Percentiles rank a stretch among this genome's conserved stretches.
These are phyloP conservation scores for Elymus sibiricus DNA, from an alignment of 176 grass and related monocot genomes.

Conservation along the genomic window DNA sequence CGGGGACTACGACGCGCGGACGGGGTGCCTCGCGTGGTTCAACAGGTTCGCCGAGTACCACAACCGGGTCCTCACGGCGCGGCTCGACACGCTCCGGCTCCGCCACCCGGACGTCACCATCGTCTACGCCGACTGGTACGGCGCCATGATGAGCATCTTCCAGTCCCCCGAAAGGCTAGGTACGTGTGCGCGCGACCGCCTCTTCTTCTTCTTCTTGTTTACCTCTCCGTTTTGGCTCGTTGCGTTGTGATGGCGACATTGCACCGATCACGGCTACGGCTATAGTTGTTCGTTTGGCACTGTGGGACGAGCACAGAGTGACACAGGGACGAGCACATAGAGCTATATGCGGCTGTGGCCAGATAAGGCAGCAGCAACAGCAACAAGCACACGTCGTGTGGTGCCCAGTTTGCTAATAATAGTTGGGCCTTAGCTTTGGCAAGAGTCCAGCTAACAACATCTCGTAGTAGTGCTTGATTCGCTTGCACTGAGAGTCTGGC, in stretches of 20 bases:
- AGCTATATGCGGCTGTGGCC: background rate
- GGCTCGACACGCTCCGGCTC: constrained; percentile 35
- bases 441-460: too few relatives aligned
- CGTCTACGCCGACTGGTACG: constrained; percentile 84
- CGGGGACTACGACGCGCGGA: constrained; percentile 41
- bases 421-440: too few relatives aligned
- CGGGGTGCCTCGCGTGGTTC: constrained; percentile 62
- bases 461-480: too few relatives aligned
- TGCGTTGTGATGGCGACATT: constrained; percentile 4
- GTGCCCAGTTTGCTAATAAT: too few relatives aligned
- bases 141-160: constrained; percentile 55
- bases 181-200: background rate
- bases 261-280: background rate
- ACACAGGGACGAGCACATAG: background rate
- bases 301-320: background rate
- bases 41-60: constrained; percentile 67
- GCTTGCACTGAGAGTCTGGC: too few relatives aligned
- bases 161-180: constrained; percentile 30
- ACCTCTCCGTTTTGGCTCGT: background rate
- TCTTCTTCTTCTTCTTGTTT: background rate
- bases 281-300: background rate
- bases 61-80: constrained; percentile 39
- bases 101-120: constrained; percentile 55
- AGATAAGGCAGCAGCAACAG: background rate
- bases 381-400: too few relatives aligned